A percentile compares a stretch with the other conserved stretches of the same genome.
These are phyloP conservation scores for Cladosporium austrohemisphaericum DNA, from an alignment of 2,329 filamentous ascomycete genomes.

Conservation along the genomic window DNA sequence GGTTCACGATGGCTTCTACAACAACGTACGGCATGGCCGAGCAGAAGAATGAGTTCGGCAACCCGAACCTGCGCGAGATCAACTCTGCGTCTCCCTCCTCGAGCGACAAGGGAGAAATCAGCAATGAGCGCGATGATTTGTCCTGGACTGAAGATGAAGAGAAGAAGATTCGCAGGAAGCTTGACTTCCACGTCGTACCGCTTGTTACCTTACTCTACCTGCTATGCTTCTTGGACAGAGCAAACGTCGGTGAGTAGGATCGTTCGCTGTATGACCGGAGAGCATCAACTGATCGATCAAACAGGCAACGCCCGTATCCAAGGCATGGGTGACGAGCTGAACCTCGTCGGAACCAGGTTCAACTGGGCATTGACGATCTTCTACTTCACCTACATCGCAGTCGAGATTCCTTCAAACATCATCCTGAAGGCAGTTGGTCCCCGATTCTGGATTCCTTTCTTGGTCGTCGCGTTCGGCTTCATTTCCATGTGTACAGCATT, in stretches of 20 bases:
- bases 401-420: slow-evolving; percentile 38
- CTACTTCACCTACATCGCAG: slow-evolving; percentile 38
- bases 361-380: slow-evolving; percentile 38
- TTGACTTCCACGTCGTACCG: slow-evolving; percentile 56
- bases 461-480: slow-evolving; percentile 55
- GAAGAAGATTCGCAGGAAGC: slow-evolving; percentile 51
- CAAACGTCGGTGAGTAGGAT: slow-evolving; percentile 33
- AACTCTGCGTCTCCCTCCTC: slow-evolving; percentile 10
- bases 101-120: slow-evolving; percentile 4
- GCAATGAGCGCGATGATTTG: slow-evolving; percentile 2
- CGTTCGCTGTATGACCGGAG: slow-evolving; percentile 34
- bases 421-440: slow-evolving; percentile 41
- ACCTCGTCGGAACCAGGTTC: slow-evolving; percentile 30
- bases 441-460: slow-evolving; percentile 43
- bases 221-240: slow-evolving; percentile 52
- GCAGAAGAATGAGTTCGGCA: slow-evolving; percentile 10
- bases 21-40: slow-evolving; percentile 1
- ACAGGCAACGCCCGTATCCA: slow-evolving; percentile 27
- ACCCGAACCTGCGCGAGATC: slow-evolving; percentile 5
- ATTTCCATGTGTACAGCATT: slow-evolving; percentile 42
- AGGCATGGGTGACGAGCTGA: slow-evolving; percentile 41
- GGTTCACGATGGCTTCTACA: no score
- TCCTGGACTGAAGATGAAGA: slow-evolving; percentile 21
- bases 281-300: not conserved
- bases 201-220: slow-evolving; percentile 59